Conservation (phyloP, 2,329 filamentous ascomycete genomes). For the Ascochyta pisi region DNA sequence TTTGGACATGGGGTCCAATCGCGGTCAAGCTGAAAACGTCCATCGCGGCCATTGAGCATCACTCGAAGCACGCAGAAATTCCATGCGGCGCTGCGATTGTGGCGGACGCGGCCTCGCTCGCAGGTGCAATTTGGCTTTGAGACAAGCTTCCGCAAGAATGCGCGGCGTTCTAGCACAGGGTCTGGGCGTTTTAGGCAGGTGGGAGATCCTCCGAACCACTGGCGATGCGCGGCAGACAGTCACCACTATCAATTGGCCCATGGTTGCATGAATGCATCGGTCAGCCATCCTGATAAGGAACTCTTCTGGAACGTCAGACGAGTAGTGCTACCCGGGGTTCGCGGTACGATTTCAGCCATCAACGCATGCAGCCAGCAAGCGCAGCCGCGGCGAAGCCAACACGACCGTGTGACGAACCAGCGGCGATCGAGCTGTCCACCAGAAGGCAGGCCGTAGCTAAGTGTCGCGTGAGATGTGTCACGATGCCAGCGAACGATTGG, state of each 20-base stretch:
- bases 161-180: slow-evolving; percentile 3
- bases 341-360: slow-evolving; percentile 1
- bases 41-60: background rate
- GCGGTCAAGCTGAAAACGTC: background rate
- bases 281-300: slow-evolving; percentile 19
- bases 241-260: slow-evolving; percentile 13
- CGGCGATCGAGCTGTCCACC: background rate
- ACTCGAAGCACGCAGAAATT: slow-evolving; percentile 10
- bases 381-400: background rate
- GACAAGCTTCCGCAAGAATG: slow-evolving; percentile 23
- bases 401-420: background rate
- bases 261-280: slow-evolving; percentile 13
- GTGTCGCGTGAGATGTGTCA: slow-evolving; percentile 6
- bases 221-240: slow-evolving; percentile 1
- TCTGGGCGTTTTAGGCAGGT: slow-evolving; percentile 15
- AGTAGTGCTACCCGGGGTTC: background rate
- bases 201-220: slow-evolving; percentile 13
- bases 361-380: background rate
- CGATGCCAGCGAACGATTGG: background rate
- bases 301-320: slow-evolving; percentile 18
- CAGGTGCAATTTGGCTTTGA: slow-evolving; percentile 24
- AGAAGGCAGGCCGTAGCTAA: background rate
- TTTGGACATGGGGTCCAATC: background rate
- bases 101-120: slow-evolving; percentile 13
- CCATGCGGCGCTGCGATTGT: background rate